phyloP scores from a whole-genome alignment of 192 early-diverging fungal genomes.

The Spinellus fusiger region DNA sequence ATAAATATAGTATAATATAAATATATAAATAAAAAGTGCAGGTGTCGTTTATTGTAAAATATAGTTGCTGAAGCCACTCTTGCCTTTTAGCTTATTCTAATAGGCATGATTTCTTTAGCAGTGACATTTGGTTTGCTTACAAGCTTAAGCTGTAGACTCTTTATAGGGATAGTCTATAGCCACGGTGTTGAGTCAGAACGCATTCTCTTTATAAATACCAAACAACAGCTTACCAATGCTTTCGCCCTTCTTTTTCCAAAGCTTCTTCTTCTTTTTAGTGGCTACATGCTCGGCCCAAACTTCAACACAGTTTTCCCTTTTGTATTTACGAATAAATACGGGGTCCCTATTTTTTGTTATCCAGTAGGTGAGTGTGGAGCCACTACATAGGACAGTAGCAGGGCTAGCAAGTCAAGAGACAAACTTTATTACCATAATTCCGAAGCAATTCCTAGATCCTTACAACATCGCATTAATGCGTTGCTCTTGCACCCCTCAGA shows the following conservation, averaged over 20 bases:
- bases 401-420: neutral
- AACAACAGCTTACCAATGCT: constrained; percentile 25
- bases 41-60: too few species aligned
- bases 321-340: constrained; percentile 79
- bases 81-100: too few species aligned
- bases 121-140: too few species aligned
- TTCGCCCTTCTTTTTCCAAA: constrained; percentile 80
- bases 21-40: too few species aligned
- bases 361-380: neutral
- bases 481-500: constrained; percentile 88
- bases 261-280: constrained; percentile 70
- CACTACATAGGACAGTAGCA: neutral
- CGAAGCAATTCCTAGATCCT: constrained; percentile 86
- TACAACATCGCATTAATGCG: constrained; percentile 94
- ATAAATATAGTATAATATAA: too few species aligned
- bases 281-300: constrained; percentile 68
- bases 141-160: too few species aligned
- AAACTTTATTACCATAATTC: constrained; percentile 69
- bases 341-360: constrained; percentile 70
- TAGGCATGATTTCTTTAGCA: too few species aligned
- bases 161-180: too few species aligned
- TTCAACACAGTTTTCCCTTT: constrained; percentile 72
- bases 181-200: too few species aligned
- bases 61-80: too few species aligned
- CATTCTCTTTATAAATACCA: too few species aligned